Percentiles rank a stretch among this genome's conserved stretches.
Conservation (phyloP, 371 early-diverging fungal genomes). For the Rhizopus arrhizus region DNA sequence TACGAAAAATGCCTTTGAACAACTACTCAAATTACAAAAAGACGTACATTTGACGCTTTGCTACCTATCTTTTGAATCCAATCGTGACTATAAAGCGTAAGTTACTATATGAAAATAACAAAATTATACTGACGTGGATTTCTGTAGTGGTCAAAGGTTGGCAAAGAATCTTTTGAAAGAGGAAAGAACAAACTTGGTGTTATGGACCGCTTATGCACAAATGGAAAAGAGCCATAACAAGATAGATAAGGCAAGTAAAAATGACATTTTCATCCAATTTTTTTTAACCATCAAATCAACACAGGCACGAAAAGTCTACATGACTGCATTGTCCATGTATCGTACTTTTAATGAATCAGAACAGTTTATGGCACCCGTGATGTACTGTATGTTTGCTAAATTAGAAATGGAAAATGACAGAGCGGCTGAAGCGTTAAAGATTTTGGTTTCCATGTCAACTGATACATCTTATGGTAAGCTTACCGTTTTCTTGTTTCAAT, state of each 20-base stretch:
- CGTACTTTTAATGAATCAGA: constrained; percentile 45
- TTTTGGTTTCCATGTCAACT: constrained; percentile 47
- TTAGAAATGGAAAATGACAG: constrained; percentile 54
- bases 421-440: constrained; percentile 50
- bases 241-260: constrained; percentile 31
- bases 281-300: background rate
- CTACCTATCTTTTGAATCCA: constrained; percentile 54
- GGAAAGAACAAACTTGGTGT: constrained; percentile 56
- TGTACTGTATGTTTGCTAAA: constrained; percentile 63
- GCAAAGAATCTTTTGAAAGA: constrained; percentile 63
- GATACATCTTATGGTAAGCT: constrained; percentile 31
- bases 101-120: background rate
- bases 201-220: constrained; percentile 74
- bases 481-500: background rate
- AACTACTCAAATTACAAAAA: constrained; percentile 29
- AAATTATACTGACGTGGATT: background rate
- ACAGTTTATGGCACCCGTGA: constrained; percentile 43
- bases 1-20: constrained; percentile 56
- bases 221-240: constrained; percentile 53
- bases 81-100: constrained; percentile 41
- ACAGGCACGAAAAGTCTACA: constrained; percentile 71
- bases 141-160: constrained; percentile 53
- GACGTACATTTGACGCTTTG: constrained; percentile 45
- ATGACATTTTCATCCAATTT: too few relatives aligned
- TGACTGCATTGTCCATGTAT: constrained; percentile 59